A percentile compares a stretch with the other conserved stretches of the same genome.
phyloP scores from a whole-genome alignment of 257 asterid genomes.

The Sherardia arvensis region DNA sequence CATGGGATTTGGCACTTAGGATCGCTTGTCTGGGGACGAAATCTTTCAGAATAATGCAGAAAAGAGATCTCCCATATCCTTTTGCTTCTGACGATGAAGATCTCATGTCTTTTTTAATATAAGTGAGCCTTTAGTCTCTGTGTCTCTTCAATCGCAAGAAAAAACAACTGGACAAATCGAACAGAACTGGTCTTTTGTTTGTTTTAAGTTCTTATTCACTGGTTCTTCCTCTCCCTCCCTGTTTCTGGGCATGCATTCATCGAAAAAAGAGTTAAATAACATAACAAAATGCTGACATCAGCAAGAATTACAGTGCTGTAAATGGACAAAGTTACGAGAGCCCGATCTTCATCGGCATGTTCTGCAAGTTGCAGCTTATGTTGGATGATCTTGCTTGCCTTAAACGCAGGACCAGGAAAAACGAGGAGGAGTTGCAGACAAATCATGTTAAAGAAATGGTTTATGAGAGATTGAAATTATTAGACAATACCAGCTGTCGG shows the following conservation, averaged over 20 bases:
- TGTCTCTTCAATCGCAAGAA: not conserved
- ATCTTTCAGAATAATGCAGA: constrained; percentile 10
- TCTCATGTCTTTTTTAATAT: constrained; percentile 5
- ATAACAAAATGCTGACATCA: not conserved
- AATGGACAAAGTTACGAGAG: not conserved
- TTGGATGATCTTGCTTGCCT: not conserved
- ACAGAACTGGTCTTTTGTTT: not conserved
- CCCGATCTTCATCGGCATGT: not conserved
- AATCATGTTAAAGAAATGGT: constrained; percentile 28
- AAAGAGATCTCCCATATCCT: constrained; percentile 10
- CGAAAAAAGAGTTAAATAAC: not conserved
- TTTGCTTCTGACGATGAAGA: constrained; percentile 14
- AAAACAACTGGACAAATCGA: not conserved
- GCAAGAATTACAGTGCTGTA: not conserved
- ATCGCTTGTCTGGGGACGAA: not conserved
- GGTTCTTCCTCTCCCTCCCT: not conserved
- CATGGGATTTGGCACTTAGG: constrained; percentile 5
- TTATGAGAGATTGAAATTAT: constrained; percentile 7
- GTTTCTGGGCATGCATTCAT: not conserved
- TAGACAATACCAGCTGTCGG: not conserved
- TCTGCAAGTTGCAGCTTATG: not conserved
- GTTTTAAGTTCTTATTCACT: not conserved
- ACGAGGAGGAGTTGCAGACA: constrained; percentile 18
- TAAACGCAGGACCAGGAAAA: not conserved
- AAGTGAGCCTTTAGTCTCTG: not conserved